Conservation (phyloP, 1,284 basidiomycete genomes). For the Clitocybe nebularis region DNA sequence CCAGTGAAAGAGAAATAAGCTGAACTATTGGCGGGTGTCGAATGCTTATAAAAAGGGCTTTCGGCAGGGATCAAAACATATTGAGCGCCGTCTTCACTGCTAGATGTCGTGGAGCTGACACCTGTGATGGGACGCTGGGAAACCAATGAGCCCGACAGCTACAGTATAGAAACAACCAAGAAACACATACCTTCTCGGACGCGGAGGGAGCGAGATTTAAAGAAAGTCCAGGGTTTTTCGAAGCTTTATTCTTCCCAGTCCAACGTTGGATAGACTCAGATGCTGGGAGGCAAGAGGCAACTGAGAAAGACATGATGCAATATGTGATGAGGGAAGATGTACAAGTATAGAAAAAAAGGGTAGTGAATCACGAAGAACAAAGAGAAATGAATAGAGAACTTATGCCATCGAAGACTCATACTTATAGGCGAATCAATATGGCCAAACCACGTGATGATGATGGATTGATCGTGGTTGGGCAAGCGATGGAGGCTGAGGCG, state of each 20-base stretch:
- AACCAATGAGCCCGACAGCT: too few species aligned
- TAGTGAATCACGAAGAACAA: slow-evolving; percentile 3
- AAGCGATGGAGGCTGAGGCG: too few species aligned
- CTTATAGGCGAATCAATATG: slow-evolving; percentile 9
- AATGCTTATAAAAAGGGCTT: slow-evolving; percentile 29
- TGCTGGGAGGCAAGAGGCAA: slow-evolving; percentile 7
- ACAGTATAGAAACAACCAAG: too few species aligned
- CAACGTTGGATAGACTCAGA: not conserved
- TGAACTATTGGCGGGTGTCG: slow-evolving; percentile 20
- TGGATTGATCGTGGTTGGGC: too few species aligned
- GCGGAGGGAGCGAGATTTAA: slow-evolving; percentile 4
- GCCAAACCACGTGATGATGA: slow-evolving; percentile 10
- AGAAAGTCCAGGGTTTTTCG: slow-evolving; percentile 21
- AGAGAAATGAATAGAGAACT: slow-evolving; percentile 6
- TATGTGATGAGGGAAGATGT: not conserved
- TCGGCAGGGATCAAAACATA: slow-evolving; percentile 27
- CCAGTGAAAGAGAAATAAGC: slow-evolving; percentile 18
- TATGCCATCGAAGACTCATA: not conserved
- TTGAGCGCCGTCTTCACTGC: slow-evolving; percentile 27
- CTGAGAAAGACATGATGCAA: slow-evolving; percentile 15
- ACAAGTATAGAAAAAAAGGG: slow-evolving; percentile 3
- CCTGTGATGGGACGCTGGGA: too few species aligned
- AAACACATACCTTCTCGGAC: slow-evolving; percentile 7
- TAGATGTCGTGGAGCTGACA: too few species aligned
- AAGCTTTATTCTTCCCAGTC: not conserved